Evolutionary conservation across 345 rosid species (phyloP), one percentile per base, ranked within the genome.

Genomic region (Acer campestre): DNA sequence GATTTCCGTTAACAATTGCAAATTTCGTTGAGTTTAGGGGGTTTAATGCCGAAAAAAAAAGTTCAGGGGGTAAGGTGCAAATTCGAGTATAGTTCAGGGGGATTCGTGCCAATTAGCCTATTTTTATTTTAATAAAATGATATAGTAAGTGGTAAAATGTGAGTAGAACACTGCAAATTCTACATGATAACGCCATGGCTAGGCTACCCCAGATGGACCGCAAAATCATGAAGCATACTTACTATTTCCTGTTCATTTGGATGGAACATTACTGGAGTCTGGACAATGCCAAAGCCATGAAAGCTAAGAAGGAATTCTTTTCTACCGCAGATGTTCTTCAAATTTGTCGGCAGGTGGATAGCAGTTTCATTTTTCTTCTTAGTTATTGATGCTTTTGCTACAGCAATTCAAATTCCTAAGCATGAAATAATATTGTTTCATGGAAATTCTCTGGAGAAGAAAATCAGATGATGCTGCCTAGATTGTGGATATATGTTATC

Each of bases 201-300:
- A 96, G 99, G 88, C 85, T 74, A 83, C 85, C 16, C 95, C 89
- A 89, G 97, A 91, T 83, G 90, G 90, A 85, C 78, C 91, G 40
- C 84, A 89, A 93, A 94, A 82, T 71, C 98, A 97, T 63, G 99
- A 97, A 85, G 98, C 99, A 65, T 97, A 94, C 84, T 83, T 97
- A 85, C 84, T 97, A 23, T 97, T 97, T 86, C 99, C 99, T 11
- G 98, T 93, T 81, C 99, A 97, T 81, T 78, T 94, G 90, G 97
- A 91, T 85, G 99, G 99, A 61, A 97, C 98, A 62, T 85, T 97
- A 80, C 86, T 97, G n/a, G n/a, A n/a, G n/a, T n/a, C n/a, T n/a
- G 68, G 99, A 97, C 86, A 88, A 93, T 85, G 81, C 88, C 76
- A 86, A 75, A n/a, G 82, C 83, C 58, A 91, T 94, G 99, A 93